Conservation (phyloP, 495 filamentous ascomycete genomes). For the Neurospora tetrasperma region DNA sequence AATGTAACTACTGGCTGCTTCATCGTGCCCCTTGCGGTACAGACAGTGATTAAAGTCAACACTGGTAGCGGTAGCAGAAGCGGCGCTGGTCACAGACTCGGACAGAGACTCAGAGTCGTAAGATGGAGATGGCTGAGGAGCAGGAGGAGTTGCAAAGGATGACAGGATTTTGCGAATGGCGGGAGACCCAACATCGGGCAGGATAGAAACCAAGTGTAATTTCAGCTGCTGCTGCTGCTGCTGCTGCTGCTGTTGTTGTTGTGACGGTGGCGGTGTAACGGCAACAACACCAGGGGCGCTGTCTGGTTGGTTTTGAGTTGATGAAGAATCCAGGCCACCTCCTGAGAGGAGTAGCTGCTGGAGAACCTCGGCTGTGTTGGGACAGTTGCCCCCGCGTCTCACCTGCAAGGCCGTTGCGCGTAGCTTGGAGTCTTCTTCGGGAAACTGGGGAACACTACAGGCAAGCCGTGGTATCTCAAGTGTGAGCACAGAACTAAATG, state of each 20-base stretch:
- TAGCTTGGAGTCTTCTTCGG: slow-evolving; percentile 60
- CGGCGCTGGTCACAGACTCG: slow-evolving; percentile 10
- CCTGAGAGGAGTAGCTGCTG: slow-evolving; percentile 41
- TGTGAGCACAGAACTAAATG: slow-evolving; percentile 8
- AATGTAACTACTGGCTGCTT: slow-evolving; percentile 62
- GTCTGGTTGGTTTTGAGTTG: background rate
- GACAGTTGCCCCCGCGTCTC: slow-evolving; percentile 63
- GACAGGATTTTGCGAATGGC: slow-evolving; percentile 27
- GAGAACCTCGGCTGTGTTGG: slow-evolving; percentile 60
- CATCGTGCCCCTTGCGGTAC: slow-evolving; percentile 42
- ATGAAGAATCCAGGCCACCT: background rate
- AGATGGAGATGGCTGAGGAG: background rate
- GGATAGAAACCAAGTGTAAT: slow-evolving; percentile 30
- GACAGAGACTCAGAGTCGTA: background rate
- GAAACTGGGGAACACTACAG: slow-evolving; percentile 53
- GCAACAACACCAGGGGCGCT: background rate
- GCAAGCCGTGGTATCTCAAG: slow-evolving; percentile 12
- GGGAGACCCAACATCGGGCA: slow-evolving; percentile 24
- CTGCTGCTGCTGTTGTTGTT: background rate
- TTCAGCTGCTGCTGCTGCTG: slow-evolving; percentile 5
- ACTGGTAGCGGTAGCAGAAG: background rate
- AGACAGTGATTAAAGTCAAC: slow-evolving; percentile 46
- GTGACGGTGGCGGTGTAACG: background rate
- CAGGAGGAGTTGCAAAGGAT: slow-evolving; percentile 26
- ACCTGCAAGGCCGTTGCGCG: slow-evolving; percentile 48